Base-by-base conservation (phyloP, 192 early-diverging fungal species). In the Backusella australiensis region DNA sequence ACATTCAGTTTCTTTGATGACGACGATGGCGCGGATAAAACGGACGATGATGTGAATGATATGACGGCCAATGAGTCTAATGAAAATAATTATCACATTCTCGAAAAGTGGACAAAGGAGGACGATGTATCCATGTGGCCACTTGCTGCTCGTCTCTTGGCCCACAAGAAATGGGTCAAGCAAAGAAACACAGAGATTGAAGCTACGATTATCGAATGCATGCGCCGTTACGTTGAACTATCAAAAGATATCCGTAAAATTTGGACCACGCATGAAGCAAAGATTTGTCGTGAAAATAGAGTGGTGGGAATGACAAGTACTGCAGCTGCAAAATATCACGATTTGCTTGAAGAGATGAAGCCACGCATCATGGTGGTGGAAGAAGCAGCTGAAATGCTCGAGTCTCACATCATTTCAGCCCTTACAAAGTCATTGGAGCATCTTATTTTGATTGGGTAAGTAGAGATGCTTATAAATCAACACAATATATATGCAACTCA, bases 261-360 rank as follows among this genome's bases (percentile, higher is more conserved):
- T 15, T 44, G 49, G 19, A 53, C 71, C 1, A 44, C n/a, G 0
- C 32, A 38, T 26, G 78, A 83, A 74, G 82, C 82, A 12, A 52
- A 44, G 44, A 71, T 83, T 17, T 83, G 82, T 38, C 71, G 68
- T 12, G 67, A 53, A 44, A 66, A 71, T 34, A 71, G 86, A 21
- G 73, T 90, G n/a, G 82, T 90, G 39, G 89, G 89, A 4, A 83
- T 90, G 87, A 90, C 89, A 1, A 90, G 84, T 26, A 88, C 89
- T 23, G 89, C 84, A 9, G 89, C 89, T 1, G 89, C 88, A 15
- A 90, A 90, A 75, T 85, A 90, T 38, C 88, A 90, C 59, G 80
- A 85, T 53, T 71, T 88, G 7, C 65, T 90, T 1, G 78, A 83
- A 36, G 69, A 74, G 39, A 72, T 90, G 17, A 76, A 69, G 41